A percentile compares a stretch with the other conserved stretches of the same genome.
phyloP scores from a whole-genome alignment of 192 early-diverging fungal species.

The Anaeromyces robustus region DNA sequence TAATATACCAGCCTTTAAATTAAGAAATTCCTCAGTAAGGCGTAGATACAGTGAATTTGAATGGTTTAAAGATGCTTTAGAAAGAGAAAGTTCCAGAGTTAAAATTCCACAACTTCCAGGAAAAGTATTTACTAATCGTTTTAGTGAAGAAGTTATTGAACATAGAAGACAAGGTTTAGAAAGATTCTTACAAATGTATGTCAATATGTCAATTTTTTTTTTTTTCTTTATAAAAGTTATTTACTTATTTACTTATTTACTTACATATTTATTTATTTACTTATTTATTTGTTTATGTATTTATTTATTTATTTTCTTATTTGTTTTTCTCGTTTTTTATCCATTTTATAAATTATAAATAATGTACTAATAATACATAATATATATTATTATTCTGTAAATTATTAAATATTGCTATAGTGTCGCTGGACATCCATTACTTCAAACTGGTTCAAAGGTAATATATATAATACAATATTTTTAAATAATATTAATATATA shows the following conservation, averaged over 20 bases:
- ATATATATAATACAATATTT: not conserved
- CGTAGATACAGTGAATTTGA: conserved; percentile 96
- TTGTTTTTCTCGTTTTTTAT: no score
- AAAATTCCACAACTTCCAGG: conserved; percentile 92
- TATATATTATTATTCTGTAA: no score
- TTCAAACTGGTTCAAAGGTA: conserved; percentile 93
- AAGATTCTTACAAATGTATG: conserved; percentile 89
- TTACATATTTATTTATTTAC: no score
- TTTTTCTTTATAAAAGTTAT: no score
- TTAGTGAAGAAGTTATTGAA: conserved; percentile 92
- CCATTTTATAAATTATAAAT: no score
- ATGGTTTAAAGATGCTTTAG: conserved; percentile 91
- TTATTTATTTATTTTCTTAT: no score
- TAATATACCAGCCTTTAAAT: conserved; percentile 92
- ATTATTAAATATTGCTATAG: no score
- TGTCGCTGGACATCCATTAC: conserved; percentile 86
- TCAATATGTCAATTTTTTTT: no score
- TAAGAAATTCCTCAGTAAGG: conserved; percentile 63
- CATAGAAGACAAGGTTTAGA: conserved; percentile 75
- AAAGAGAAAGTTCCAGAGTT: conserved; percentile 67
- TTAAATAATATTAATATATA: conserved; percentile 32
- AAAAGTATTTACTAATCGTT: conserved; percentile 91
- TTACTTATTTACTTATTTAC: no score
- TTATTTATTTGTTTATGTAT: no score
- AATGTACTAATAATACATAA: not conserved